A percentile compares a stretch with the other conserved stretches of the same genome.
These are phyloP conservation scores for Pulveroboletus sp. DNA, from an alignment of 768 basidiomycete species.

Conservation along the genomic window DNA sequence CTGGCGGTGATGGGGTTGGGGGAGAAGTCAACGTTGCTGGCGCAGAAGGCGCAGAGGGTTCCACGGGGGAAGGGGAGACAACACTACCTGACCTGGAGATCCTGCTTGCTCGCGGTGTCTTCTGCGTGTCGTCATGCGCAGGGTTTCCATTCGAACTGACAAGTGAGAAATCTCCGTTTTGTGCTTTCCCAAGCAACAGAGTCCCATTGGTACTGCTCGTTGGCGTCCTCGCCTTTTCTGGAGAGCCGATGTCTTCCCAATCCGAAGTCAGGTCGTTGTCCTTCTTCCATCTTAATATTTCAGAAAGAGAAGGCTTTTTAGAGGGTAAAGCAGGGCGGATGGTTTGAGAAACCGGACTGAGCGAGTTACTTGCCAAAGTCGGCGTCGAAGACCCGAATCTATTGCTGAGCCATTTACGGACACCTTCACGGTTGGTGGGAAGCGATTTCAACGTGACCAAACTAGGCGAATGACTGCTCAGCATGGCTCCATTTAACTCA, in stretches of 20 bases:
- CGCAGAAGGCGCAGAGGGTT: slow-evolving; percentile 15
- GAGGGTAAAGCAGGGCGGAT: slow-evolving; percentile 37
- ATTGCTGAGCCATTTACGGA: slow-evolving; percentile 73
- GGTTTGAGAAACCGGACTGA: slow-evolving; percentile 32
- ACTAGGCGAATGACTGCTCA: slow-evolving; percentile 31
- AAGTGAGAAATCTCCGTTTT: slow-evolving; percentile 29
- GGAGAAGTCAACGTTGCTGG: slow-evolving; percentile 35
- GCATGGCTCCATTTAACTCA: slow-evolving; percentile 40
- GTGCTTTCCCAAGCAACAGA: slow-evolving; percentile 22
- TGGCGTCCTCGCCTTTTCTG: slow-evolving; percentile 45
- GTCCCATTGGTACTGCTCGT: slow-evolving; percentile 43
- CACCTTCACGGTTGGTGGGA: slow-evolving; percentile 73
- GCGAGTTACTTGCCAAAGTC: slow-evolving; percentile 35
- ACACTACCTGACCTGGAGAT: slow-evolving; percentile 28
- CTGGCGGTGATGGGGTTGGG: slow-evolving; percentile 46
- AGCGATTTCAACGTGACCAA: slow-evolving; percentile 43
- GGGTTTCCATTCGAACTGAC: slow-evolving; percentile 27
- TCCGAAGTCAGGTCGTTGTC: slow-evolving; percentile 54
- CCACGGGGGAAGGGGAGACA: slow-evolving; percentile 17
- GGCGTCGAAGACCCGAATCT: slow-evolving; percentile 48
- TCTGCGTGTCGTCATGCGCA: slow-evolving; percentile 29
- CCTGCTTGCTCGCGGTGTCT: slow-evolving; percentile 35
- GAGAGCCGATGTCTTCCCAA: slow-evolving; percentile 58
- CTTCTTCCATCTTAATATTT: slow-evolving; percentile 55
- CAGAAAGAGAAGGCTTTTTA: slow-evolving; percentile 66